Percentiles rank a stretch among this genome's conserved stretches.
phyloP scores from a whole-genome alignment of 179 eudicot genomes.

The Drosera spatulata region DNA sequence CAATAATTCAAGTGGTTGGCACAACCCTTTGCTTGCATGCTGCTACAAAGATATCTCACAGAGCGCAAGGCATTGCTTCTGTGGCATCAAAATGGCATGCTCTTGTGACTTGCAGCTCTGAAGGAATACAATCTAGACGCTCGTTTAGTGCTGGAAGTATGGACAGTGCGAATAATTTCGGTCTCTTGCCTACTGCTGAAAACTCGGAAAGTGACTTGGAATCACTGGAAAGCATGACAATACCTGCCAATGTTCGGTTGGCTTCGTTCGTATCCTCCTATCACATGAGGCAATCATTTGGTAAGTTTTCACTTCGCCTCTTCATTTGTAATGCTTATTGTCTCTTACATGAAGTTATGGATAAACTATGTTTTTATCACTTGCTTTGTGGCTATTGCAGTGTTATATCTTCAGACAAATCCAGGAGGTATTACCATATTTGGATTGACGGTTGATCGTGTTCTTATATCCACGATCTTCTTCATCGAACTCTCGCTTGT shows the following conservation, averaged over 20 bases:
- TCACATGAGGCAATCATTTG: constrained; percentile 78
- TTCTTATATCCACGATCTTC: constrained; percentile 63
- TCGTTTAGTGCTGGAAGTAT: constrained; percentile 24
- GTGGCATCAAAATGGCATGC: constrained; percentile 77
- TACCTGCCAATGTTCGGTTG: constrained; percentile 29
- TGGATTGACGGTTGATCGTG: constrained; percentile 86
- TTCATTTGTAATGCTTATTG: neutral
- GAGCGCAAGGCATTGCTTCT: constrained; percentile 72
- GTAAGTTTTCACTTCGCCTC: constrained; percentile 23
- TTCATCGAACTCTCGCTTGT: constrained; percentile 64
- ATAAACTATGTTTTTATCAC: neutral
- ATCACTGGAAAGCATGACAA: constrained; percentile 27
- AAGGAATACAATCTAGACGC: constrained; percentile 21
- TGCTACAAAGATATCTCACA: constrained; percentile 74
- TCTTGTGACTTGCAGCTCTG: constrained; percentile 33
- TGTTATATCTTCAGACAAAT: constrained; percentile 79
- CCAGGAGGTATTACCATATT: constrained; percentile 93
- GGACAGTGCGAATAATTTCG: constrained; percentile 18
- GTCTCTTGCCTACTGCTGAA: constrained; percentile 14
- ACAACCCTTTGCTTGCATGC: constrained; percentile 71
- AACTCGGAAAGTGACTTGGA: constrained; percentile 70
- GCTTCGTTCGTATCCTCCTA: constrained; percentile 58
- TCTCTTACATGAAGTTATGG: neutral
- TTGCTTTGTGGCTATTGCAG: constrained; percentile 23
- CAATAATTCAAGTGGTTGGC: constrained; percentile 64